A percentile compares a stretch with the other conserved stretches of the same genome.
phyloP scores from a whole-genome alignment of 2,329 filamentous ascomycete genomes.

The Alternaria sp. region DNA sequence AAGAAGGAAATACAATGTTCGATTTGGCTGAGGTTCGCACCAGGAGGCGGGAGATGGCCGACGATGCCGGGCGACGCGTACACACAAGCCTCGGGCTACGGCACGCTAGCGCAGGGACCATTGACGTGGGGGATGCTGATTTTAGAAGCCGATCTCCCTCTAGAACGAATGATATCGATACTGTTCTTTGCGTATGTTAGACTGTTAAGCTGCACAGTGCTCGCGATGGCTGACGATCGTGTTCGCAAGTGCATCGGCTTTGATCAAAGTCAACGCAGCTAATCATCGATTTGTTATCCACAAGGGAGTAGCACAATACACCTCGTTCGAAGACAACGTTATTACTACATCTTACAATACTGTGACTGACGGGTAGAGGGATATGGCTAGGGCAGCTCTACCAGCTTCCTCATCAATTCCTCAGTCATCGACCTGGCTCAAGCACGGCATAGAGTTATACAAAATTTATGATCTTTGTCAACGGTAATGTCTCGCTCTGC shows the following conservation, averaged over 20 bases:
- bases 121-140: neutral
- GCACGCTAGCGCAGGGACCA: slow-evolving; percentile 25
- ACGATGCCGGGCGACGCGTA: slow-evolving; percentile 12
- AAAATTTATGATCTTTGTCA: neutral
- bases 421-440: neutral
- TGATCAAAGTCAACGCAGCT: neutral
- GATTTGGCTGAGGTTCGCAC: neutral
- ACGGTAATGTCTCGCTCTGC: neutral
- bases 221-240: neutral
- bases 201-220: no score
- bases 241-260: neutral
- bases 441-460: neutral
- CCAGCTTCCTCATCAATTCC: neutral
- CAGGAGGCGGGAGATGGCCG: slow-evolving; percentile 7
- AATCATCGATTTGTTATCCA: neutral
- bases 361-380: neutral
- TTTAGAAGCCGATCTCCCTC: neutral
- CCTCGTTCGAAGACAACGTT: neutral
- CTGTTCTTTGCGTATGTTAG: no score
- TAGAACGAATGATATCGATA: neutral
- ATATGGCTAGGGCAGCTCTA: neutral
- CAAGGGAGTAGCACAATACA: neutral
- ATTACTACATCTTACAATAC: neutral
- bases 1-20: slow-evolving; percentile 10
- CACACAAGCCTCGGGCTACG: slow-evolving; percentile 17